Percentiles rank a stretch among this genome's conserved stretches.
These are phyloP conservation scores for Metarhizium humberi DNA, from an alignment of 2,329 filamentous ascomycete genomes.

Conservation along the genomic window DNA sequence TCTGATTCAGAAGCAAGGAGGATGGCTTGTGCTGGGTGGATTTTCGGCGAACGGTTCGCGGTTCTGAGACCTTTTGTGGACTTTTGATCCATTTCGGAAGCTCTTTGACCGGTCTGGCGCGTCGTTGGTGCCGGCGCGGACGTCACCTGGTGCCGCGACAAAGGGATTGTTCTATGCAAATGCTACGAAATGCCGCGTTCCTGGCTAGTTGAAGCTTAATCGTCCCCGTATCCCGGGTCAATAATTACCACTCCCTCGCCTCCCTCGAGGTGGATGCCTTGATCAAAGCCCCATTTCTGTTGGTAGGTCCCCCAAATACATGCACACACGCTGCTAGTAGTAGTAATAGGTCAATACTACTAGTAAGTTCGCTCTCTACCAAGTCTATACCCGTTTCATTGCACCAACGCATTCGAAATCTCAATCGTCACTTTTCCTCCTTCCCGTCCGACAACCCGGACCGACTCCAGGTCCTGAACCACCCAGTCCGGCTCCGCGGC, in stretches of 20 bases:
- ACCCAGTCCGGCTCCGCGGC: slow-evolving; percentile 82
- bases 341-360: no score
- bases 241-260: not conserved
- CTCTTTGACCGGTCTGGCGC: not conserved
- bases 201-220: slow-evolving; percentile 1
- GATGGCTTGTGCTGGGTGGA: not conserved
- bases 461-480: slow-evolving; percentile 67
- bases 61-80: slow-evolving; percentile 1
- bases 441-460: slow-evolving; percentile 50
- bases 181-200: slow-evolving; percentile 1
- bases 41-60: not conserved
- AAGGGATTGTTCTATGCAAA: slow-evolving; percentile 1
- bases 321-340: no score
- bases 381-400: slow-evolving; percentile 7
- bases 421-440: slow-evolving; percentile 57
- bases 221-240: not conserved
- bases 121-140: not conserved
- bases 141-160: not conserved
- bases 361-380: no score
- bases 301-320: no score
- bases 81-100: not conserved
- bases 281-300: no score
- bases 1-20: slow-evolving; percentile 1
- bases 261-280: not conserved
- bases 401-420: slow-evolving; percentile 50